phyloP scores from a whole-genome alignment of 148 eudicot genomes.

The Simmondsia chinensis region DNA sequence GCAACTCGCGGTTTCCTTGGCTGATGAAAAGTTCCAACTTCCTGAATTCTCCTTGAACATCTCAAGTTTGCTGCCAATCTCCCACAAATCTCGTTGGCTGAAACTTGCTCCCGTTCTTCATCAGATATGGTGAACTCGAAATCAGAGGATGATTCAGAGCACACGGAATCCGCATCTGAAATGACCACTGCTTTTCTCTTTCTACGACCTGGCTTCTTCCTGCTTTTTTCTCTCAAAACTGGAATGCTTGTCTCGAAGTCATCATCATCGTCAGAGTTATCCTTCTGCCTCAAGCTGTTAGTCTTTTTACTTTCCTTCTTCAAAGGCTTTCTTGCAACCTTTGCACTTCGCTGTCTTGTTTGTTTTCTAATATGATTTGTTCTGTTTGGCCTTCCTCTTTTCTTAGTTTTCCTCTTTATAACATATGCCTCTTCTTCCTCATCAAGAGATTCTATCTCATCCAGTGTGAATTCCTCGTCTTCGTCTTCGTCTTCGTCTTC shows the following conservation, averaged over 20 bases:
- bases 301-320: conserved; percentile 23
- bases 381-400: conserved; percentile 10
- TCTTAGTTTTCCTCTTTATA: conserved; percentile 21
- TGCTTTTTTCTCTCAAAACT: conserved; percentile 18
- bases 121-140: conserved; percentile 83
- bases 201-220: conserved; percentile 20
- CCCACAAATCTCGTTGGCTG: conserved; percentile 49
- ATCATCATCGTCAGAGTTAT: conserved; percentile 17
- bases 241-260: conserved; percentile 18
- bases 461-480: too few species aligned
- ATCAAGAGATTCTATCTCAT: conserved; percentile 33
- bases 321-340: conserved; percentile 23
- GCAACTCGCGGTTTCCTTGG: conserved; percentile 35
- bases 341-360: conserved; percentile 26
- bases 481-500: conserved; percentile 20
- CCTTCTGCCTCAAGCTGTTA: conserved; percentile 18
- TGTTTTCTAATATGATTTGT: too few species aligned
- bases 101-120: conserved; percentile 87
- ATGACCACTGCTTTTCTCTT: conserved; percentile 32
- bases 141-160: conserved; percentile 61
- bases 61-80: conserved; percentile 34
- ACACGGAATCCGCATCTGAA: conserved; percentile 63
- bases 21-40: conserved; percentile 22
- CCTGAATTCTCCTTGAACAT: conserved; percentile 37
- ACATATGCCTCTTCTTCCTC: conserved; percentile 45